Evolutionary conservation across 352 stramenopile genomes (phyloP).

Genomic region (Globisporangium carolinianum): DNA sequence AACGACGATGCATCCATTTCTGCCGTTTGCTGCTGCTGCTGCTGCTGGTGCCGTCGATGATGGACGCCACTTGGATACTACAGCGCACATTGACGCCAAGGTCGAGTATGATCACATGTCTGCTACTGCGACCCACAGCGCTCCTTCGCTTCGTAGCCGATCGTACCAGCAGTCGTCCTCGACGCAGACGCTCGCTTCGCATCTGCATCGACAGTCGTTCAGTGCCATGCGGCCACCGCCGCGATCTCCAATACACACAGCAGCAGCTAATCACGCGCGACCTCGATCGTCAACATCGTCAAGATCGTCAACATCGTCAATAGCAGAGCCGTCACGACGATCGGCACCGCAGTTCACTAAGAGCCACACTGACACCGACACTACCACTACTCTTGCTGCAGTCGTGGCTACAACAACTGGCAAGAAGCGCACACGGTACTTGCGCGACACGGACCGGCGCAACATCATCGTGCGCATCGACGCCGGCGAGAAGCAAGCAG

Average conservation of each 20-base stretch:
- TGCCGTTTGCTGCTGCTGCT: neutral
- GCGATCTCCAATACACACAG: neutral
- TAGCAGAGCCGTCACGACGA: too few relatives aligned
- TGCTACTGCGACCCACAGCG: too few relatives aligned
- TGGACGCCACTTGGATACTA: neutral
- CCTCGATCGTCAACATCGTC: too few relatives aligned
- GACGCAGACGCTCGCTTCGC: neutral
- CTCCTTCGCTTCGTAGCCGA: too few relatives aligned
- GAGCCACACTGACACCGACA: neutral
- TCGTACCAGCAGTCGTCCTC: neutral
- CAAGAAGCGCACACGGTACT: conserved; percentile 42
- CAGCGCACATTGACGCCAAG: neutral
- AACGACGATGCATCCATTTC: neutral
- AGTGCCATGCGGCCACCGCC: neutral
- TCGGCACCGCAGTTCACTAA: neutral
- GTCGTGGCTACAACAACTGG: neutral
- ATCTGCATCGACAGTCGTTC: neutral
- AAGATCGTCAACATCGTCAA: too few relatives aligned
- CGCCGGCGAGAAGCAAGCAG: conserved; percentile 56
- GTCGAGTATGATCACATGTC: too few relatives aligned
- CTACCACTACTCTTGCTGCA: neutral
- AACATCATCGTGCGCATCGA: conserved; percentile 67
- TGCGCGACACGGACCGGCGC: conserved; percentile 47
- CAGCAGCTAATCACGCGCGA: too few relatives aligned
- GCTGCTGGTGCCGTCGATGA: neutral